These are phyloP conservation scores for Hydnomerulius pinastri DNA, from an alignment of 768 basidiomycete genomes.

Conservation along the genomic window DNA sequence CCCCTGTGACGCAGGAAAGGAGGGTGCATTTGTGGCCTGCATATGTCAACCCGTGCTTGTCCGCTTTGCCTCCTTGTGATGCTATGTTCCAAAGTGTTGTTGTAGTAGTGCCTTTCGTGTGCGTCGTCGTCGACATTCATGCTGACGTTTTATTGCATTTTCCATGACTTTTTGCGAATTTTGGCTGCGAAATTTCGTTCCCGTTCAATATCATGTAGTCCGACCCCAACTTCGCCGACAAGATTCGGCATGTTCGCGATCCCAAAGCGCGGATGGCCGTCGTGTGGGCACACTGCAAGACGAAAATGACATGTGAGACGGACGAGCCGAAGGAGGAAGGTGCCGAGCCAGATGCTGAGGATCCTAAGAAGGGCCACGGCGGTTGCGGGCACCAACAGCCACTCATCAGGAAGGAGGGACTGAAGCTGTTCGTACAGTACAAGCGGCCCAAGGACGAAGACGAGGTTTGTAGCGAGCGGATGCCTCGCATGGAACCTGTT, in stretches of 20 bases:
- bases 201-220: constrained; percentile 51
- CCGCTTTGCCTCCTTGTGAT: constrained; percentile 62
- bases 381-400: constrained; percentile 96
- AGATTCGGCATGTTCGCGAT: constrained; percentile 84
- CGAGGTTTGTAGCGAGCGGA: constrained; percentile 64
- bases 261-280: constrained; percentile 85
- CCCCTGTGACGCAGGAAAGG: constrained; percentile 68
- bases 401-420: constrained; percentile 86
- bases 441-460: constrained; percentile 95
- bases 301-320: constrained; percentile 85
- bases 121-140: constrained; percentile 37
- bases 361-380: constrained; percentile 90
- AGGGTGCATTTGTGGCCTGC: constrained; percentile 55
- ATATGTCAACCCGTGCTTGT: constrained; percentile 55
- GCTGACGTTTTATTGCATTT: constrained; percentile 73
- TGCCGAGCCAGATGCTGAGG: constrained; percentile 61
- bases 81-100: constrained; percentile 30
- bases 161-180: constrained; percentile 25
- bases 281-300: constrained; percentile 86
- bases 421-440: constrained; percentile 93
- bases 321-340: constrained; percentile 88
- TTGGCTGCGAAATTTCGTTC: constrained; percentile 25
- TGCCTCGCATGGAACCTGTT: neutral
- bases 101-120: constrained; percentile 31
- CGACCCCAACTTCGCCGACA: constrained; percentile 82